These are phyloP conservation scores for Chrysochromulina tobinii DNA, from an alignment of 78 protist species.

Conservation along the genomic window DNA sequence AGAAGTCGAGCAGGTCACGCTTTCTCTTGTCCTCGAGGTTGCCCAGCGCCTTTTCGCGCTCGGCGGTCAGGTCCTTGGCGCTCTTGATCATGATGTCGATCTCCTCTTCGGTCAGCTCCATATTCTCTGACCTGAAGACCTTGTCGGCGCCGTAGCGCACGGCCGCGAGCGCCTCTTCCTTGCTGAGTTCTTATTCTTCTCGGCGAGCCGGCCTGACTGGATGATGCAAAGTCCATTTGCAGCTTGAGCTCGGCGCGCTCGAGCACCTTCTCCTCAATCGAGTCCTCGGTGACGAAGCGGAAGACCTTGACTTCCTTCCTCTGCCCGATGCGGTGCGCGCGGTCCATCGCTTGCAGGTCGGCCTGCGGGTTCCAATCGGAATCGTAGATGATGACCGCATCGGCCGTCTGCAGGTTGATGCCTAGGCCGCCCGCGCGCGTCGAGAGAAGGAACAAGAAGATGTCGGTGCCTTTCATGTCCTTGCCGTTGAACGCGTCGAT, in stretches of 20 bases:
- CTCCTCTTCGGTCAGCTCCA: conserved; percentile 44
- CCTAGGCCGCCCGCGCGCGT: conserved; percentile 85
- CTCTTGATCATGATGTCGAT: conserved; percentile 71
- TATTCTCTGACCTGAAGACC: conserved; percentile 13
- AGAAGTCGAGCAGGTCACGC: neutral
- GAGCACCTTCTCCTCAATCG: conserved; percentile 87
- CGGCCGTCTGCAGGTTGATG: conserved; percentile 67
- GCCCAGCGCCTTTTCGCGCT: conserved; percentile 4
- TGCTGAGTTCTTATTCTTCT: conserved; percentile 52
- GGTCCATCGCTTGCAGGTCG: conserved; percentile 72
- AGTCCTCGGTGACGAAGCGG: conserved; percentile 77
- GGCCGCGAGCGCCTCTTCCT: conserved; percentile 83
- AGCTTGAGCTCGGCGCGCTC: conserved; percentile 82
- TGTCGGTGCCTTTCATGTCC: neutral
- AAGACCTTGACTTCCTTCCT: conserved; percentile 88
- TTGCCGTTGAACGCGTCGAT: conserved; percentile 44
- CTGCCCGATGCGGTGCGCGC: conserved; percentile 99
- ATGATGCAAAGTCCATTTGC: conserved; percentile 92
- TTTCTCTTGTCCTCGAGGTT: conserved; percentile 35
- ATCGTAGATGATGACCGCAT: conserved; percentile 67
- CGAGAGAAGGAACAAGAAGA: conserved; percentile 61
- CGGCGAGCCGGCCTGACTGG: conserved; percentile 85
- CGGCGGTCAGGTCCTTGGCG: conserved; percentile 66
- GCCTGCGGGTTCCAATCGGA: conserved; percentile 76
- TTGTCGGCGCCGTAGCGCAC: conserved; percentile 90